phyloP scores from a whole-genome alignment of 306 rosid species.

The Vigna mungo region DNA sequence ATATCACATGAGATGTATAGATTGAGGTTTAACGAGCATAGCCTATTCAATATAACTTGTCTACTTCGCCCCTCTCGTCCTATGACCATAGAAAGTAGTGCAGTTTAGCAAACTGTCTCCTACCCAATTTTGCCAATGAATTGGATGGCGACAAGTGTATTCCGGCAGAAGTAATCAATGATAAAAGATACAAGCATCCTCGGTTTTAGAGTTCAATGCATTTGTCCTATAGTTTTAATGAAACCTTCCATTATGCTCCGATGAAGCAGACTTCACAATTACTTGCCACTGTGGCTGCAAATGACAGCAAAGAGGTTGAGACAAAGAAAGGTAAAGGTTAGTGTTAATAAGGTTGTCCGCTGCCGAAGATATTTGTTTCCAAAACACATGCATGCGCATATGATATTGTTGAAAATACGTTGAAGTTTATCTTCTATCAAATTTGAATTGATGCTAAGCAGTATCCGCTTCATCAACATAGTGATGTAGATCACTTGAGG shows the following conservation, averaged over 20 bases:
- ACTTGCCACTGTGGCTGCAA: slow-evolving; percentile 47
- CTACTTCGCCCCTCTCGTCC: slow-evolving; percentile 22
- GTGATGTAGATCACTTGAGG: slow-evolving; percentile 63
- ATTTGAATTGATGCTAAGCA: slow-evolving; percentile 30
- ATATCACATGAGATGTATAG: slow-evolving; percentile 13
- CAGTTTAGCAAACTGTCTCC: slow-evolving; percentile 31
- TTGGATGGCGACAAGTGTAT: slow-evolving; percentile 30
- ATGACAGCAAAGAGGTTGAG: slow-evolving; percentile 23
- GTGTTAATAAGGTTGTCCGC: background rate
- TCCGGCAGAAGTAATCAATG: slow-evolving; percentile 7
- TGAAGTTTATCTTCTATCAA: slow-evolving; percentile 35
- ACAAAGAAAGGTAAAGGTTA: background rate
- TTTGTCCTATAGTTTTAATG: slow-evolving; percentile 15
- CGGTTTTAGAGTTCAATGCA: slow-evolving; percentile 18
- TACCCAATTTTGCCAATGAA: slow-evolving; percentile 27
- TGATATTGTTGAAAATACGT: background rate
- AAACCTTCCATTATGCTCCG: slow-evolving; percentile 28
- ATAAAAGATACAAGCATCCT: slow-evolving; percentile 28
- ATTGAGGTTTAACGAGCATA: slow-evolving; percentile 23
- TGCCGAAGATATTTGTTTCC: slow-evolving; percentile 13
- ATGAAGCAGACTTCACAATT: slow-evolving; percentile 37
- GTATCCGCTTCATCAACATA: slow-evolving; percentile 55
- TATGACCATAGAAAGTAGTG: slow-evolving; percentile 7
- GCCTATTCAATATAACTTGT: slow-evolving; percentile 23
- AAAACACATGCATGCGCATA: background rate